These are phyloP conservation scores for Phytophthora pisi DNA, from an alignment of 352 stramenopile genomes.

Conservation along the genomic window DNA sequence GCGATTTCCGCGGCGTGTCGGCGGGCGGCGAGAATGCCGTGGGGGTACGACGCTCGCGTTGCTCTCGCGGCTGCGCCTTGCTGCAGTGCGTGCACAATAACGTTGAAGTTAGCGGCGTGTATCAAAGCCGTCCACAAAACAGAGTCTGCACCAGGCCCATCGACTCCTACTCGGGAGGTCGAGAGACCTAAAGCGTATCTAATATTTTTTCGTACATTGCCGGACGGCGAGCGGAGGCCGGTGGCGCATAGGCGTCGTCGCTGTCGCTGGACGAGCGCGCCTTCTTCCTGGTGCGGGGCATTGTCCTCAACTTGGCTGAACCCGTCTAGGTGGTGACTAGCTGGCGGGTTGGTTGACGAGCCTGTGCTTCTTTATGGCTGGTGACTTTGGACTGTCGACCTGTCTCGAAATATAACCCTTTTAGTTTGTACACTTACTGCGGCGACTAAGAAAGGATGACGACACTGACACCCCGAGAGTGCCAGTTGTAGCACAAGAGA, in stretches of 20 bases:
- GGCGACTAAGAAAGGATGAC: constrained; percentile 25
- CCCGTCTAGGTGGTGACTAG: constrained; percentile 5
- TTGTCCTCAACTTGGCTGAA: constrained; percentile 18
- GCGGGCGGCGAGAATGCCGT: constrained; percentile 33
- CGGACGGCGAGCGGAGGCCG: constrained; percentile 32
- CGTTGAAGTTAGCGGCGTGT: not conserved
- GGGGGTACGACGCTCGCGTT: constrained; percentile 37
- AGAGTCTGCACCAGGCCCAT: not conserved
- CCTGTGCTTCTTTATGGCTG: not conserved
- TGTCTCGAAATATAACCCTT: constrained; percentile 31
- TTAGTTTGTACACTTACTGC: constrained; percentile 14
- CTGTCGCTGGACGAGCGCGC: constrained; percentile 20
- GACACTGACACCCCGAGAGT: not conserved
- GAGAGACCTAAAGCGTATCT: constrained; percentile 12
- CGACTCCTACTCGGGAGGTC: not conserved
- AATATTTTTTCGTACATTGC: constrained; percentile 36
- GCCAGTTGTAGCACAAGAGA: constrained; percentile 3
- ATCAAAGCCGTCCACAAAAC: not conserved
- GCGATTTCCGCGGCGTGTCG: constrained; percentile 26
- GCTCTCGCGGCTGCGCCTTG: constrained; percentile 31
- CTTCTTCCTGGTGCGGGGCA: constrained; percentile 41
- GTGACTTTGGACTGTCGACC: constrained; percentile 4
- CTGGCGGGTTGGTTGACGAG: not conserved
- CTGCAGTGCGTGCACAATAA: constrained; percentile 14
- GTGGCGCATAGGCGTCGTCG: constrained; percentile 32